Evolutionary conservation across 2,329 filamentous ascomycete genomes (phyloP), one percentile per base, ranked within the genome.

Genomic region (Coniochaeta sp.): DNA sequence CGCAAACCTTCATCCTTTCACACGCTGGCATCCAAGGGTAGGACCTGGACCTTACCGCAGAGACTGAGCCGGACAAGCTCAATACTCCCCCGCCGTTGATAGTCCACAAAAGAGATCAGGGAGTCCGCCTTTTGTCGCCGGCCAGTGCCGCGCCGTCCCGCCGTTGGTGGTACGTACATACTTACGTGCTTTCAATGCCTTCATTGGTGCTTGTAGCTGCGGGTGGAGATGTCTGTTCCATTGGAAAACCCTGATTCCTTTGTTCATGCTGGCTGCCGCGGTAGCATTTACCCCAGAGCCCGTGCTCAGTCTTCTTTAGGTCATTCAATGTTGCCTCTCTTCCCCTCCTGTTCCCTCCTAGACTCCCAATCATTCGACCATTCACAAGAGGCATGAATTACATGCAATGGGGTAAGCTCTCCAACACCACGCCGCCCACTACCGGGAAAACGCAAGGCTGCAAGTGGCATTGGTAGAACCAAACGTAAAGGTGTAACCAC

Each of bases 251-350:
- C 47, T 52, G 47, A 52, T 28, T 30, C 8, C 14, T 30, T 17
- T 22, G 24, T 52, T 52, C 19, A 24, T 47, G 42, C 42, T 47
- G 42, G 47, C 47, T 52, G 47, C 47, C 47, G 47, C 24, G 10
- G 47, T 52, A 52, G 47, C 47, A 52, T 52, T 52, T 52, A 52
- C 47, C 47, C 47, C 47, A 52, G 47, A 52, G 47, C 22, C 47
- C 47, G 47, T 52, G 47, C 47, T 52, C 26, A 17, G 26, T 52
- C 47, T 52, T 5, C 47, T 52, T 52, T 28, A 26, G 47, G 47
- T 5, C 47, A 52, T 52, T 24, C 47, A 24, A 12, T 30, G 26
- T 26, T 30, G 42, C 38, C 38, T 40, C 38, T 40, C 38, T 47
- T 47, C 47, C 47, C 47, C 47, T 52, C 47, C 47, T 52, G 47